Evolutionary conservation across 208 protist genomes (phyloP).

Genomic region (Trypanosoma theileri): DNA sequence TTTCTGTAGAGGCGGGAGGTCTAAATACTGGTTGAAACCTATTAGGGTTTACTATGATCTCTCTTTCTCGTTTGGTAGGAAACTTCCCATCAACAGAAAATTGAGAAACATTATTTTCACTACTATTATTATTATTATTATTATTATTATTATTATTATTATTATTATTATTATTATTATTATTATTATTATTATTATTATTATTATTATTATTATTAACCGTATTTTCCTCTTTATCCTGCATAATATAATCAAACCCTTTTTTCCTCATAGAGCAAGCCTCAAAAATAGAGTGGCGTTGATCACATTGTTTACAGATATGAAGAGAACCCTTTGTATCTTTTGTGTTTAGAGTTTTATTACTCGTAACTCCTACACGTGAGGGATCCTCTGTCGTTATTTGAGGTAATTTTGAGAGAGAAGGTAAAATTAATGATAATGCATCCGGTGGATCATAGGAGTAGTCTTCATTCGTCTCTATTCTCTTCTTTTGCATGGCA

Average conservation of each 20-base stretch:
- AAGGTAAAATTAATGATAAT: too few relatives aligned
- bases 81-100: not conserved
- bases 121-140: not conserved
- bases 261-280: too few relatives aligned
- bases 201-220: not conserved
- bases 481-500: too few relatives aligned
- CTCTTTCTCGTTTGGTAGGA: not conserved
- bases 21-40: constrained; percentile 5
- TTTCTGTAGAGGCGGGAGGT: constrained; percentile 5
- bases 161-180: not conserved
- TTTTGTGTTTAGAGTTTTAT: not conserved
- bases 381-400: too few relatives aligned
- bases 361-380: not conserved
- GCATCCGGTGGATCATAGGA: too few relatives aligned
- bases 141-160: not conserved
- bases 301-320: constrained; percentile 56
- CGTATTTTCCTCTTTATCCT: constrained; percentile 21
- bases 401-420: too few relatives aligned
- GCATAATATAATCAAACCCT: constrained; percentile 36
- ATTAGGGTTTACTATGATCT: too few relatives aligned
- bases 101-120: not conserved
- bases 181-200: not conserved
- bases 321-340: constrained; percentile 35
- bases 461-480: too few relatives aligned
- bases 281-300: constrained; percentile 63